Conservation (phyloP, 306 rosid genomes). For the Malus asiatica region DNA sequence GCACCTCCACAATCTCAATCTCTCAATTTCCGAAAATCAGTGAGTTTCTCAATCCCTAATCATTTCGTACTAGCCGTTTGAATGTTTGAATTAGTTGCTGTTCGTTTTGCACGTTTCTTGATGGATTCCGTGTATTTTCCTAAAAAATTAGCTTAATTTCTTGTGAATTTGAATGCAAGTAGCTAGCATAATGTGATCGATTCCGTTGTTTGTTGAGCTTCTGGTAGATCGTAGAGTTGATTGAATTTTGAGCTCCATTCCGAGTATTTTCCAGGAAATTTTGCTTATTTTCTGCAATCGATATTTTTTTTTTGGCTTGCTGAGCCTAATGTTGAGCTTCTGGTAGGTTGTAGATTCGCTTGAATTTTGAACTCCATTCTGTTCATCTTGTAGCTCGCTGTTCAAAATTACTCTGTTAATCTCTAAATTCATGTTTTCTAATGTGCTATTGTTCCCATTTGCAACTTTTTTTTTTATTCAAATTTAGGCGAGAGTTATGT, state of each 20-base stretch:
- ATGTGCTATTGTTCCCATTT: neutral
- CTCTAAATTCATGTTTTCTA: neutral
- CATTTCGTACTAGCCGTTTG: neutral
- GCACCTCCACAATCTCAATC: conserved; percentile 3
- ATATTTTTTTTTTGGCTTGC: neutral
- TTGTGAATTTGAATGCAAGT: neutral
- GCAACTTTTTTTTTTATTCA: neutral
- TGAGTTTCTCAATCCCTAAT: neutral
- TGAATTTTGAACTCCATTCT: neutral
- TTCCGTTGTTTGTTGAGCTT: neutral
- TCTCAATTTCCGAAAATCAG: neutral
- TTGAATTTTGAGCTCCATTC: neutral
- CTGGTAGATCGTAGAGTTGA: neutral
- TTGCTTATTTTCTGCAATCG: neutral
- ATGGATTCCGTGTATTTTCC: neutral
- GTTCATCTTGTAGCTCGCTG: neutral
- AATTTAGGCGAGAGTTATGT: neutral
- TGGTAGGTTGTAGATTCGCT: neutral
- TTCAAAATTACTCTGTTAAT: neutral
- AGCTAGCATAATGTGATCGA: neutral
- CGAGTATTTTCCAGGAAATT: conserved; percentile 2
- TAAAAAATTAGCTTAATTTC: neutral
- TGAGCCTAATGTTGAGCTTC: neutral
- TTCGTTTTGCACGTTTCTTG: too few species aligned
- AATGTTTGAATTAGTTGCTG: neutral